A percentile compares a stretch with the other conserved stretches of the same genome.
These are phyloP conservation scores for Lipomyces mesembrius DNA, from an alignment of 805 yeast species.

Conservation along the genomic window DNA sequence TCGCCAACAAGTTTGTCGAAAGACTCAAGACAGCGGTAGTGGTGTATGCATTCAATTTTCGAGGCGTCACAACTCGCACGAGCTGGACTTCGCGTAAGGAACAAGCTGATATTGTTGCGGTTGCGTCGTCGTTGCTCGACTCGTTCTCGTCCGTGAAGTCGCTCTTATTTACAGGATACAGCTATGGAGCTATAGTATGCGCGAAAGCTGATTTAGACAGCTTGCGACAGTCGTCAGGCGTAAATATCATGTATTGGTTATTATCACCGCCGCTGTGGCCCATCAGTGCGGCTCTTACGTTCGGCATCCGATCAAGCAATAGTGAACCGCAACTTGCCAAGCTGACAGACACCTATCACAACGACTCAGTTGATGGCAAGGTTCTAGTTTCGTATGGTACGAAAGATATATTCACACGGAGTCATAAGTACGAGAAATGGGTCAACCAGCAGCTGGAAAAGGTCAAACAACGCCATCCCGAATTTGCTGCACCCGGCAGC, in stretches of 20 bases:
- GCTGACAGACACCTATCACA: not conserved
- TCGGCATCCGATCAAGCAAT: conserved; percentile 16
- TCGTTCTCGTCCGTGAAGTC: conserved; percentile 16
- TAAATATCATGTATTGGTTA: conserved; percentile 19
- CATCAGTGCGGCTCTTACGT: conserved; percentile 15
- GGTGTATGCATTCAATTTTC: conserved; percentile 32
- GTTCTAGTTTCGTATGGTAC: conserved; percentile 30
- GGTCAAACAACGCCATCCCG: not conserved
- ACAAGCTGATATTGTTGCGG: conserved; percentile 25
- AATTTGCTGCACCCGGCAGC: not conserved
- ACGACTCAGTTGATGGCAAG: conserved; percentile 13
- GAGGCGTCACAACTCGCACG: conserved; percentile 35
- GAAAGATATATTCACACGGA: conserved; percentile 24
- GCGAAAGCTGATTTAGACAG: conserved; percentile 10
- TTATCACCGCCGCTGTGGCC: conserved; percentile 36
- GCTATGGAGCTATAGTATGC: conserved; percentile 33
- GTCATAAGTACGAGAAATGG: conserved; percentile 24
- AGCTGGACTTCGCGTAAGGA: conserved; percentile 29
- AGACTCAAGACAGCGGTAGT: conserved; percentile 17
- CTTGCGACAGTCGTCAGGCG: conserved; percentile 4
- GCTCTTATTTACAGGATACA: conserved; percentile 28
- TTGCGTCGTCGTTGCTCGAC: conserved; percentile 14
- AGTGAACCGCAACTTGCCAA: conserved; percentile 26
- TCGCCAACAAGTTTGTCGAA: conserved; percentile 20
- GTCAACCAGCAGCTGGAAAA: conserved; percentile 7